Percentiles rank a stretch among this genome's conserved stretches.
Evolutionary conservation across 371 early-diverging fungal species (phyloP).

Genomic region (Lichtheimia ornata): DNA sequence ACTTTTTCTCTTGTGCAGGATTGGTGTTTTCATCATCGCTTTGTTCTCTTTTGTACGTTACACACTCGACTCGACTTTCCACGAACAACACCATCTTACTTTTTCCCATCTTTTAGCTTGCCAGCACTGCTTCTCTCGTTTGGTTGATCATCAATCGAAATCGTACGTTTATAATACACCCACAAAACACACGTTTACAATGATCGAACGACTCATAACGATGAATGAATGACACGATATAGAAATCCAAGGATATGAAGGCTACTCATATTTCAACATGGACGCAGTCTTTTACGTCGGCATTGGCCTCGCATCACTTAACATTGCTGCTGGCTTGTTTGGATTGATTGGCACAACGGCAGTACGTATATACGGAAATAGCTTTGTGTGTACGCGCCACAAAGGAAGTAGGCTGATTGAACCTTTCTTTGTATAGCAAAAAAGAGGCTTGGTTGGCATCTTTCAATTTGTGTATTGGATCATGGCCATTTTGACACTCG

Average conservation of each 20-base stretch:
- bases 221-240: not conserved
- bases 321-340: slow-evolving; percentile 3
- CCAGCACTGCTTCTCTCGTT: not conserved
- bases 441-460: slow-evolving; percentile 19
- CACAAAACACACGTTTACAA: too few species aligned
- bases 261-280: not conserved
- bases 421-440: slow-evolving; percentile 34
- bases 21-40: slow-evolving; percentile 21
- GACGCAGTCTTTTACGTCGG: not conserved
- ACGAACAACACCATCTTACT: not conserved
- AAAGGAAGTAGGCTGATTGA: not conserved
- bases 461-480: slow-evolving; percentile 32
- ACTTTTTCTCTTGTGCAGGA: not conserved
- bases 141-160: slow-evolving; percentile 2
- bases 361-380: not conserved
- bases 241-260: not conserved
- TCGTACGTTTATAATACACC: slow-evolving; percentile 1
- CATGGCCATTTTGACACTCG: slow-evolving; percentile 22
- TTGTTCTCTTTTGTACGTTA: slow-evolving; percentile 14
- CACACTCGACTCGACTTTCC: not conserved
- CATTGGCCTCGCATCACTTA: slow-evolving; percentile 5
- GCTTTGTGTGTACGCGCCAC: not conserved
- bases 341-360: slow-evolving; percentile 20
- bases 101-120: not conserved
- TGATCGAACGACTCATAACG: too few species aligned